phyloP scores from a whole-genome alignment of 2,329 filamentous ascomycete species.

The Pseudodiploospora longispora region DNA sequence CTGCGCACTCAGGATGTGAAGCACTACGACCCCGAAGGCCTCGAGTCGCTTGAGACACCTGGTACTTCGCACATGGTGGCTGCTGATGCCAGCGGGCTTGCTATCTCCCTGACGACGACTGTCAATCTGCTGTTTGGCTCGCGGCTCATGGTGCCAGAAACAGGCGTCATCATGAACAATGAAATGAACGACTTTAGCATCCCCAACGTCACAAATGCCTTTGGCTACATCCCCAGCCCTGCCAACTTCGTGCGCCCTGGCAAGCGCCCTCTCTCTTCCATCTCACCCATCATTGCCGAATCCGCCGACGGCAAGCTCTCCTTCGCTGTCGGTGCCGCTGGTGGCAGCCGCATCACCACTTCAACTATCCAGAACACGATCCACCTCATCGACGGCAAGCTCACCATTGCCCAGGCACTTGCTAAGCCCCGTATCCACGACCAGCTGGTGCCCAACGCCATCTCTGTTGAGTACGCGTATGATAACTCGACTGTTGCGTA shows the following conservation, averaged over 20 bases:
- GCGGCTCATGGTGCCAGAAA: conserved; percentile 69
- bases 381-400: conserved; percentile 59
- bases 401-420: conserved; percentile 56
- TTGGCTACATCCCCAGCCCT: conserved; percentile 67
- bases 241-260: conserved; percentile 69
- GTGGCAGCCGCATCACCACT: conserved; percentile 79
- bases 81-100: conserved; percentile 61
- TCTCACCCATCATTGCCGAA: conserved; percentile 70
- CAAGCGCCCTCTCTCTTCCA: conserved; percentile 72
- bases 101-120: conserved; percentile 72
- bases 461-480: conserved; percentile 64
- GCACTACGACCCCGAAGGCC: conserved; percentile 36
- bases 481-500: conserved; percentile 62
- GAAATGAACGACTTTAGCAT: conserved; percentile 70
- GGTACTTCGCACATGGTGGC: conserved; percentile 62
- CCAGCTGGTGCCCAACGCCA: conserved; percentile 64
- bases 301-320: conserved; percentile 59
- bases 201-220: conserved; percentile 61
- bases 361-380: conserved; percentile 71
- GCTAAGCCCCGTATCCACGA: conserved; percentile 69
- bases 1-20: conserved; percentile 28
- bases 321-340: conserved; percentile 68
- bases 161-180: conserved; percentile 65
- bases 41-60: conserved; percentile 49
- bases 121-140: conserved; percentile 76